phyloP scores from a whole-genome alignment of 306 rosid genomes.

The Trifolium repens region DNA sequence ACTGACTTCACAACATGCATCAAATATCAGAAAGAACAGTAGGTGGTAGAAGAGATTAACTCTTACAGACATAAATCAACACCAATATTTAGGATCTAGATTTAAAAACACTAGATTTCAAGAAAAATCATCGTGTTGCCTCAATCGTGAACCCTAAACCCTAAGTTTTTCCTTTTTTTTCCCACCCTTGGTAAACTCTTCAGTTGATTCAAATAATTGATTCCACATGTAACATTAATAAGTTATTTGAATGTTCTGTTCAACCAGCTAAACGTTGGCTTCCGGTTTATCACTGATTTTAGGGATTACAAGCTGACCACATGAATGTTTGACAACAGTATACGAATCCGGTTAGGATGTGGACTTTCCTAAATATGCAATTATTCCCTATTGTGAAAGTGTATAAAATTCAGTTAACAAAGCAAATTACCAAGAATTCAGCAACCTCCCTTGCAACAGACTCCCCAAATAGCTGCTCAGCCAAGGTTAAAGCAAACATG shows the following conservation, averaged over 20 bases:
- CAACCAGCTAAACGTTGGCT: slow-evolving; percentile 1
- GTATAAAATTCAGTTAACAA: not conserved
- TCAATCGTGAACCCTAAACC: not conserved
- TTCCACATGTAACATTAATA: slow-evolving; percentile 1
- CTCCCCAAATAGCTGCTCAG: slow-evolving; percentile 82
- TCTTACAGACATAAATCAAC: slow-evolving; percentile 1
- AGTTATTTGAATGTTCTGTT: slow-evolving; percentile 9
- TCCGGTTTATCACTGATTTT: not conserved
- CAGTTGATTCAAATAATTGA: slow-evolving; percentile 5
- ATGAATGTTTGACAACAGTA: slow-evolving; percentile 7
- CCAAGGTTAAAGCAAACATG: slow-evolving; percentile 82
- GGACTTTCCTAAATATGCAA: slow-evolving; percentile 5
- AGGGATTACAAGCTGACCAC: slow-evolving; percentile 18
- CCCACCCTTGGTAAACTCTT: slow-evolving; percentile 1
- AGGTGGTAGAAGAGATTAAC: not conserved
- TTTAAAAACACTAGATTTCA: slow-evolving; percentile 21
- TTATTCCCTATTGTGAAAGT: slow-evolving; percentile 17
- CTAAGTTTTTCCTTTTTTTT: not conserved
- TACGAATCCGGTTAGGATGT: slow-evolving; percentile 8
- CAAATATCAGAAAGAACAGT: slow-evolving; percentile 13
- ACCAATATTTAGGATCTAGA: slow-evolving; percentile 12
- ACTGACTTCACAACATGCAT: slow-evolving; percentile 16
- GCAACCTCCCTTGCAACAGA: slow-evolving; percentile 74
- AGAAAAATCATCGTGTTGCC: slow-evolving; percentile 3
- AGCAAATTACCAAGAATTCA: slow-evolving; percentile 65